These are phyloP conservation scores for Solanum hybrid DNA, from an alignment of 305 asterid genomes.

Conservation along the genomic window DNA sequence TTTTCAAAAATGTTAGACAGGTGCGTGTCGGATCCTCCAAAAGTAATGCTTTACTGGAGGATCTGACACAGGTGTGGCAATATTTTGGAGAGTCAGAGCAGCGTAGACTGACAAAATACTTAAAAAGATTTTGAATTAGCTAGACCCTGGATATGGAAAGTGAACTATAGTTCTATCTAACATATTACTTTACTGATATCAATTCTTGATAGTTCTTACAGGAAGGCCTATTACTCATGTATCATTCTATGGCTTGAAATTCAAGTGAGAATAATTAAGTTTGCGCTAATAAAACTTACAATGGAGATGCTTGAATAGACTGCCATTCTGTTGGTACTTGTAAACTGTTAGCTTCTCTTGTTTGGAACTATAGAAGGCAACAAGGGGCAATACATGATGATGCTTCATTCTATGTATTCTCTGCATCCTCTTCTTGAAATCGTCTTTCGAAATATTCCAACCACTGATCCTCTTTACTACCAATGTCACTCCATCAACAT, in stretches of 20 bases:
- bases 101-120: neutral
- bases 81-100: neutral
- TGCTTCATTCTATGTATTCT: conserved; percentile 43
- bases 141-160: neutral
- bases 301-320: conserved; percentile 53
- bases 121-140: neutral
- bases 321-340: conserved; percentile 57
- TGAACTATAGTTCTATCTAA: neutral
- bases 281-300: conserved; percentile 23
- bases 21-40: neutral
- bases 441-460: conserved; percentile 47
- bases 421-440: conserved; percentile 48
- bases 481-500: conserved; percentile 20
- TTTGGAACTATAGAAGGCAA: conserved; percentile 63
- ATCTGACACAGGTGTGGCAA: neutral
- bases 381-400: conserved; percentile 39
- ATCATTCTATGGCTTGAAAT: neutral
- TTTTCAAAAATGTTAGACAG: neutral
- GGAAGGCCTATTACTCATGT: neutral
- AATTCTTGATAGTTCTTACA: neutral
- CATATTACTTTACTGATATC: neutral
- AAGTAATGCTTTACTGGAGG: neutral
- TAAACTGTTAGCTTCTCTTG: conserved; percentile 66
- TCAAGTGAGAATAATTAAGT: neutral
- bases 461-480: conserved; percentile 67